Evolutionary conservation across 1,284 basidiomycete species (phyloP).

Genomic region (Sporisorium graminicola): DNA sequence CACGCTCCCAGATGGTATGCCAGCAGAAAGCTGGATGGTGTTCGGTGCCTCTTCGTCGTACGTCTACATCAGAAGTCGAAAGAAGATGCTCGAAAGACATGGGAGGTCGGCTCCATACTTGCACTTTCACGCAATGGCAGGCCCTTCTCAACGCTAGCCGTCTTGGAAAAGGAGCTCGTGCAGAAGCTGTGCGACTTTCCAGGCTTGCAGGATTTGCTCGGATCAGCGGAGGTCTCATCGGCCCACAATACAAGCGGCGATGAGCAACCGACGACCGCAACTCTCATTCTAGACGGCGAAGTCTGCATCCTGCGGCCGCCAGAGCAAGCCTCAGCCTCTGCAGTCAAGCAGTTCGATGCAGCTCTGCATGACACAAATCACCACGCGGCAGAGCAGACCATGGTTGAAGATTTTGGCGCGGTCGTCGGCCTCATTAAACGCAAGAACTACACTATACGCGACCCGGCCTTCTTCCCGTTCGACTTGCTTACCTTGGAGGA

Average conservation of each 20-base stretch:
- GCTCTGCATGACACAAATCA: neutral
- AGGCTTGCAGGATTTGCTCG: conserved; percentile 16
- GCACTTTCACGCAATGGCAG: conserved; percentile 51
- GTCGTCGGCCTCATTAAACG: conserved; percentile 45
- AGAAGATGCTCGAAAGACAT: neutral
- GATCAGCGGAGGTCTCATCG: neutral
- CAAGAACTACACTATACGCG: conserved; percentile 31
- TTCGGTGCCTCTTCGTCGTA: conserved; percentile 53
- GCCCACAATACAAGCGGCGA: neutral
- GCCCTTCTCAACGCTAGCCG: conserved; percentile 33
- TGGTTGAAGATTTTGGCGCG: conserved; percentile 54
- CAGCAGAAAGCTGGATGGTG: conserved; percentile 58
- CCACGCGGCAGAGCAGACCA: conserved; percentile 10
- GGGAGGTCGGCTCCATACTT: conserved; percentile 28
- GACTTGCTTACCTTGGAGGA: conserved; percentile 55
- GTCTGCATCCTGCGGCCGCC: conserved; percentile 46
- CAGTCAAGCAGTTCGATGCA: conserved; percentile 26
- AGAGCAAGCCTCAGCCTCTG: conserved; percentile 33
- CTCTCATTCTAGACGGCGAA: conserved; percentile 60
- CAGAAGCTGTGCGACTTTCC: conserved; percentile 23
- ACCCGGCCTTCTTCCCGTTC: conserved; percentile 53
- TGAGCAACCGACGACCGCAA: neutral
- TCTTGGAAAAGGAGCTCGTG: conserved; percentile 37
- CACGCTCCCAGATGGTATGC: conserved; percentile 45
- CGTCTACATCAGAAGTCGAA: conserved; percentile 13